phyloP scores from a whole-genome alignment of 345 rosid genomes.

The Linum lewisii region DNA sequence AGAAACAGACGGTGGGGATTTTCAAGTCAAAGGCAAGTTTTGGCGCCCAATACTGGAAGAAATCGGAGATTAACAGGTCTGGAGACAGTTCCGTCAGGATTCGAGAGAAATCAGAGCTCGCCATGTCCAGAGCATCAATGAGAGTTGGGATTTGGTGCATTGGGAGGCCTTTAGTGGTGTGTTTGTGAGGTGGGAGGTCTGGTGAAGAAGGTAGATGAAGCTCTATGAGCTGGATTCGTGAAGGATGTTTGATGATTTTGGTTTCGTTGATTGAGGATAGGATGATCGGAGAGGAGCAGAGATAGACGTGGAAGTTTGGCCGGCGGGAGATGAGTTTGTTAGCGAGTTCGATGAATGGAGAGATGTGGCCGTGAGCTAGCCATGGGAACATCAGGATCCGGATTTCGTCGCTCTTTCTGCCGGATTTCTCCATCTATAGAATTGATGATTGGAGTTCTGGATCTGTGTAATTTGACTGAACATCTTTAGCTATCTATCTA shows the following conservation, averaged over 20 bases:
- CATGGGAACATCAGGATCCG: slow-evolving; percentile 38
- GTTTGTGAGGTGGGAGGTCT: slow-evolving; percentile 33
- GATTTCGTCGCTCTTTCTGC: too few relatives aligned
- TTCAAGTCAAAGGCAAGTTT: slow-evolving; percentile 12
- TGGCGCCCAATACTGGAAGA: slow-evolving; percentile 32
- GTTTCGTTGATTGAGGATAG: slow-evolving; percentile 18
- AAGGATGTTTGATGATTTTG: slow-evolving; percentile 10
- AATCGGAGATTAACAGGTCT: slow-evolving; percentile 25
- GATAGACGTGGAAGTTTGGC: slow-evolving; percentile 17
- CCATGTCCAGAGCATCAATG: slow-evolving; percentile 25
- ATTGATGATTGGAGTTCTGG: too few relatives aligned
- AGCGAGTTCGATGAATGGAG: slow-evolving; percentile 34
- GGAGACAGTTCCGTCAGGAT: slow-evolving; percentile 17
- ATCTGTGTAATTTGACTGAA: too few relatives aligned
- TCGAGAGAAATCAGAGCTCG: too few relatives aligned
- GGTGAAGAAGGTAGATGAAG: too few relatives aligned
- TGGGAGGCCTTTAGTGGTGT: slow-evolving; percentile 35
- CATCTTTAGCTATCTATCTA: too few relatives aligned
- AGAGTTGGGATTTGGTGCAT: slow-evolving; percentile 27
- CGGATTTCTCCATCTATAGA: too few relatives aligned
- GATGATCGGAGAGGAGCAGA: slow-evolving; percentile 31
- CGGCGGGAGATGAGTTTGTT: slow-evolving; percentile 21
- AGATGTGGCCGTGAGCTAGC: slow-evolving; percentile 39
- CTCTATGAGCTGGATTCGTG: slow-evolving; percentile 23
- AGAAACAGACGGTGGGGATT: slow-evolving; percentile 21